phyloP scores from a whole-genome alignment of 1,284 basidiomycete genomes.

The Leccinum angustisporum region DNA sequence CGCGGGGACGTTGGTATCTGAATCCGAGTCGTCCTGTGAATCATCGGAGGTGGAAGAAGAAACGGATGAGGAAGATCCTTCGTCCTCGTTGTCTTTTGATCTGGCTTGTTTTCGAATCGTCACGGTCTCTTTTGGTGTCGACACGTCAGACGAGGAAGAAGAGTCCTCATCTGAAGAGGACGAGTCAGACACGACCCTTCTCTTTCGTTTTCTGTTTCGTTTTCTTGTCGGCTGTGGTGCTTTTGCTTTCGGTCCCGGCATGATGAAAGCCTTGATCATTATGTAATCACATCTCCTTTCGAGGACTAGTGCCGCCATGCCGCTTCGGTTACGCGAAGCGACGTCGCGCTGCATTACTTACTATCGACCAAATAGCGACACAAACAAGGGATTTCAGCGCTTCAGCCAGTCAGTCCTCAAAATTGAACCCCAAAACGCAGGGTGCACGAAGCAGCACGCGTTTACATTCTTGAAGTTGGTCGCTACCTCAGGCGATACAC shows the following conservation, averaged over 20 bases:
- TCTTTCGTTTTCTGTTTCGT: conserved; percentile 53
- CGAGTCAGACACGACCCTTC: conserved; percentile 45
- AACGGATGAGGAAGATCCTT: conserved; percentile 24
- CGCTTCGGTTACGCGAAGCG: neutral
- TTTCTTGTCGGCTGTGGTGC: conserved; percentile 39
- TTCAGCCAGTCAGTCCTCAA: neutral
- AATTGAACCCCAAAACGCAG: neutral
- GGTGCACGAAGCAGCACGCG: neutral
- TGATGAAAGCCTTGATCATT: neutral
- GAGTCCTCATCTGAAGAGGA: conserved; percentile 44
- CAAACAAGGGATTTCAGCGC: neutral
- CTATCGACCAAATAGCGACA: neutral
- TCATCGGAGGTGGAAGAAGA: conserved; percentile 3
- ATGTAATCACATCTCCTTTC: neutral
- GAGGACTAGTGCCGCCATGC: neutral
- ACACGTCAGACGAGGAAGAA: conserved; percentile 22
- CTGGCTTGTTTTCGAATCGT: conserved; percentile 1
- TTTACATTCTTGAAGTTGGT: neutral
- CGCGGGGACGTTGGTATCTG: conserved; percentile 11
- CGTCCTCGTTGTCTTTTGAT: conserved; percentile 7
- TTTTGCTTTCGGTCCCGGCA: conserved; percentile 25
- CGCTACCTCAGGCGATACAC: neutral
- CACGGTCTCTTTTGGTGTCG: conserved; percentile 5
- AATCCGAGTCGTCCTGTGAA: conserved; percentile 10
- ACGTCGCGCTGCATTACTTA: neutral